These are phyloP conservation scores for Paracorniculantispora psalliotae DNA, from an alignment of 2,329 filamentous ascomycete species.

Conservation along the genomic window DNA sequence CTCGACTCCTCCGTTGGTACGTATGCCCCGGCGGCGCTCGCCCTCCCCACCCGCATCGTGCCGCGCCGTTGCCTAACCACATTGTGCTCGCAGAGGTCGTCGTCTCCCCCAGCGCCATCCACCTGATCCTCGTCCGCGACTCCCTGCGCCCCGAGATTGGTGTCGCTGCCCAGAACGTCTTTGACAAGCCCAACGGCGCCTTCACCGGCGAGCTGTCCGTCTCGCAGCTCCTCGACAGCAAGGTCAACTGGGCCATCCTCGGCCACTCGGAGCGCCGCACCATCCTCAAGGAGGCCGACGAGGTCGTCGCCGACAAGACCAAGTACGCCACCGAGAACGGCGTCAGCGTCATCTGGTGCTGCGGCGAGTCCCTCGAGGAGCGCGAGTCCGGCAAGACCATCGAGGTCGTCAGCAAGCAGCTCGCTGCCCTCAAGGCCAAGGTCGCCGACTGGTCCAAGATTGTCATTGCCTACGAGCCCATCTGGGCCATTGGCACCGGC, in stretches of 20 bases:
- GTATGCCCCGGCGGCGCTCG: conserved; percentile 28
- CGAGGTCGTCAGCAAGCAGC: conserved; percentile 77
- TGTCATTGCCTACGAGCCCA: conserved; percentile 97
- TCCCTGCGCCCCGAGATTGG: conserved; percentile 70
- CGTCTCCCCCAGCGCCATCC: conserved; percentile 83
- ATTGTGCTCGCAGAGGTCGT: conserved; percentile 69
- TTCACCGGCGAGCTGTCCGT: conserved; percentile 97
- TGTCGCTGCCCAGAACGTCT: conserved; percentile 95
- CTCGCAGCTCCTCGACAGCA: conserved; percentile 81
- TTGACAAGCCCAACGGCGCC: conserved; percentile 92
- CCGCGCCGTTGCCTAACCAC: conserved; percentile 13
- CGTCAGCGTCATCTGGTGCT: conserved; percentile 91
- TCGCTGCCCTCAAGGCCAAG: conserved; percentile 73
- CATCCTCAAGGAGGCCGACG: conserved; percentile 80
- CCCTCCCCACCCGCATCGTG: no score
- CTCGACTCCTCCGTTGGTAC: conserved; percentile 71
- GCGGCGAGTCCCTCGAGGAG: conserved; percentile 91
- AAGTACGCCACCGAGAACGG: conserved; percentile 87
- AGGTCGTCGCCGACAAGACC: conserved; percentile 86
- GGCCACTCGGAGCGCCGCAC: conserved; percentile 95
- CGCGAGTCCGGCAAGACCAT: conserved; percentile 82
- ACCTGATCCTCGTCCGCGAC: conserved; percentile 82
- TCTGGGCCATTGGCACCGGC: conserved; percentile 94
- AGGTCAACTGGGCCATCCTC: conserved; percentile 84
- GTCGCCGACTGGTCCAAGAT: conserved; percentile 87